These are phyloP conservation scores for Penicillium psychrosexuale DNA, from an alignment of 2,329 filamentous ascomycete species.

Conservation along the genomic window DNA sequence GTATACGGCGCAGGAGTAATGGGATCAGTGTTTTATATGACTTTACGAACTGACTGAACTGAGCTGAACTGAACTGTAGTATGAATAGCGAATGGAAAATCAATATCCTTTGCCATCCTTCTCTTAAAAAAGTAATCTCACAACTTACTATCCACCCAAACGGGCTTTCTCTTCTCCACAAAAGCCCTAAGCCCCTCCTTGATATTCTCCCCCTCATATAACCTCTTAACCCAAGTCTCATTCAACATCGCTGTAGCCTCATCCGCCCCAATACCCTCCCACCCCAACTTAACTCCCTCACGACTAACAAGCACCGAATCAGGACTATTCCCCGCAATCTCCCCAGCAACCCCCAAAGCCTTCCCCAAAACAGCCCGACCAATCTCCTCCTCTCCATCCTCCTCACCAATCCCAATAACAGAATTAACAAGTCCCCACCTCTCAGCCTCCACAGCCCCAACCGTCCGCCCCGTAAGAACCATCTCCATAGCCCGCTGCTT, in stretches of 20 bases:
- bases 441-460: slow-evolving; percentile 59
- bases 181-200: slow-evolving; percentile 71
- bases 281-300: slow-evolving; percentile 68
- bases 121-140: slow-evolving; percentile 13
- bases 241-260: slow-evolving; percentile 58
- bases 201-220: slow-evolving; percentile 69
- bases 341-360: slow-evolving; percentile 60
- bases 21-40: slow-evolving; percentile 18
- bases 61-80: slow-evolving; percentile 6
- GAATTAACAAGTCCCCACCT: slow-evolving; percentile 69
- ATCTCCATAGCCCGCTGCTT: slow-evolving; percentile 69
- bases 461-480: slow-evolving; percentile 61
- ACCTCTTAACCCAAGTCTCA: slow-evolving; percentile 56
- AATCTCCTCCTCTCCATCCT: slow-evolving; percentile 18
- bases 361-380: slow-evolving; percentile 24
- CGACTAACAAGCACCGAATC: slow-evolving; percentile 73
- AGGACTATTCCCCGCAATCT: slow-evolving; percentile 66
- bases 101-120: background rate
- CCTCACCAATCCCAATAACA: slow-evolving; percentile 47
- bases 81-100: slow-evolving; percentile 9
- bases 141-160: slow-evolving; percentile 53
- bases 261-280: slow-evolving; percentile 66
- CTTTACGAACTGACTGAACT: background rate
- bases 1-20: slow-evolving; percentile 27
- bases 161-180: slow-evolving; percentile 68